Conservation (phyloP, 352 stramenopile species). For the Phytophthora pseudosyringae region DNA sequence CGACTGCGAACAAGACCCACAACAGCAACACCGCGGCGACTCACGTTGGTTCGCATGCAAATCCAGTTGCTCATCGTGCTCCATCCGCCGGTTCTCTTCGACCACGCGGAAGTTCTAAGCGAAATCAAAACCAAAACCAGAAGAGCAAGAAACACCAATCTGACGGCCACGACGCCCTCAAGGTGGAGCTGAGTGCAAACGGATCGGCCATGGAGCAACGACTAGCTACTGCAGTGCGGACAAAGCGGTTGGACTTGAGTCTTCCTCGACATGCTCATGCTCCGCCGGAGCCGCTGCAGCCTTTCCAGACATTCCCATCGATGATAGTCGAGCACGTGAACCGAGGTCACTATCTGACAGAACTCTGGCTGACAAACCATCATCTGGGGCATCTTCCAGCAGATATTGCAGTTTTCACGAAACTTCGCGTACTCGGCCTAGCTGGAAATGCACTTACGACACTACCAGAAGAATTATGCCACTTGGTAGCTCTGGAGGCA, state of each 20-base stretch:
- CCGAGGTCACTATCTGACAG: constrained; percentile 44
- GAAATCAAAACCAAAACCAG: constrained; percentile 13
- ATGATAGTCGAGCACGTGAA: constrained; percentile 43
- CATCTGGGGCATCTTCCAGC: constrained; percentile 43
- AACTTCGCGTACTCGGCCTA: constrained; percentile 66
- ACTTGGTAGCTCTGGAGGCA: constrained; percentile 48
- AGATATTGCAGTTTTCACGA: constrained; percentile 51
- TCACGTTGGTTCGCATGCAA: constrained; percentile 3
- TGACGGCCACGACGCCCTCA: neutral
- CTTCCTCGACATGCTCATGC: constrained; percentile 15
- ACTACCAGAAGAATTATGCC: constrained; percentile 49
- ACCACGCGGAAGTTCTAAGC: constrained; percentile 20
- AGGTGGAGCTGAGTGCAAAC: neutral
- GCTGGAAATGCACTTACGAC: constrained; percentile 57
- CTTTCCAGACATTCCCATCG: constrained; percentile 50
- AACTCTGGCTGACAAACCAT: constrained; percentile 79
- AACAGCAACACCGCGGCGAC: neutral
- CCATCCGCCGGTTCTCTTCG: constrained; percentile 11
- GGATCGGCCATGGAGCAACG: constrained; percentile 32
- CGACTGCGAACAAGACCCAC: constrained; percentile 6
- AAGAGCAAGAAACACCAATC: constrained; percentile 22
- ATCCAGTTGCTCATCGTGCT: constrained; percentile 1
- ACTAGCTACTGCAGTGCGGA: constrained; percentile 31
- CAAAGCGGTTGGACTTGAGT: constrained; percentile 53
- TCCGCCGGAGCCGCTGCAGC: neutral